Conservation (phyloP, 2,329 filamentous ascomycete genomes). For the Xylariaceae sp. region DNA sequence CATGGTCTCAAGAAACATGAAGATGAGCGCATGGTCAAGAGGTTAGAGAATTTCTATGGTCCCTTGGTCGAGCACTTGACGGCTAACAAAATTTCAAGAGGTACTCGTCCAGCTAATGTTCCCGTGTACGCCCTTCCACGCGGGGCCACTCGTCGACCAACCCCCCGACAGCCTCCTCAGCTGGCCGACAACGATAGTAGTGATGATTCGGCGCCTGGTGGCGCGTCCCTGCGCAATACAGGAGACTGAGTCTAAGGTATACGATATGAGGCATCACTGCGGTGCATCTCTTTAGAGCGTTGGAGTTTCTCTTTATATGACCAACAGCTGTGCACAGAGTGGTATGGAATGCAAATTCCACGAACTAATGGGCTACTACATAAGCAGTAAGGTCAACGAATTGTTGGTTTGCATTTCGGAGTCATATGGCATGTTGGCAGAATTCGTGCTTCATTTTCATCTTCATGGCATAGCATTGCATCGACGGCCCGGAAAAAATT, state of each 20-base stretch:
- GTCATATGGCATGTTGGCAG: slow-evolving; percentile 3
- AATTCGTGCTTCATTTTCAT: slow-evolving; percentile 5
- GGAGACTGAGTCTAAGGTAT: not conserved
- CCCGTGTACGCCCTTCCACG: not conserved
- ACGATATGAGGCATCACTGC: not conserved
- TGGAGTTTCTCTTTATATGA: slow-evolving; percentile 1
- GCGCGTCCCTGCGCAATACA: slow-evolving; percentile 11
- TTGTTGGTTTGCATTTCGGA: slow-evolving; percentile 9
- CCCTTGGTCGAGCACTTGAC: slow-evolving; percentile 46
- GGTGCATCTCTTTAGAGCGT: not conserved
- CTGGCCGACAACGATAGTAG: slow-evolving; percentile 26
- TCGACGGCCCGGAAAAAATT: slow-evolving; percentile 18
- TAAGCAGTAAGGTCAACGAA: not conserved
- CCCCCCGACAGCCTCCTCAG: slow-evolving; percentile 7
- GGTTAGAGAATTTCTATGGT: slow-evolving; percentile 54
- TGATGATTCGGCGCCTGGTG: slow-evolving; percentile 27
- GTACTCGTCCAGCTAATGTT: no score
- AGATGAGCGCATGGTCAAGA: slow-evolving; percentile 56
- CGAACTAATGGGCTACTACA: not conserved
- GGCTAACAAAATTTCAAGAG: slow-evolving; percentile 31
- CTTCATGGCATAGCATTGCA: slow-evolving; percentile 19
- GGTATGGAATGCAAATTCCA: not conserved
- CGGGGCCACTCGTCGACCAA: not conserved
- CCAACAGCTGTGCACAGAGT: not conserved
- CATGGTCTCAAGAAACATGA: slow-evolving; percentile 51